Evolutionary conservation across 1,284 basidiomycete genomes (phyloP).

Genomic region (Ganoderma leucocontextum): DNA sequence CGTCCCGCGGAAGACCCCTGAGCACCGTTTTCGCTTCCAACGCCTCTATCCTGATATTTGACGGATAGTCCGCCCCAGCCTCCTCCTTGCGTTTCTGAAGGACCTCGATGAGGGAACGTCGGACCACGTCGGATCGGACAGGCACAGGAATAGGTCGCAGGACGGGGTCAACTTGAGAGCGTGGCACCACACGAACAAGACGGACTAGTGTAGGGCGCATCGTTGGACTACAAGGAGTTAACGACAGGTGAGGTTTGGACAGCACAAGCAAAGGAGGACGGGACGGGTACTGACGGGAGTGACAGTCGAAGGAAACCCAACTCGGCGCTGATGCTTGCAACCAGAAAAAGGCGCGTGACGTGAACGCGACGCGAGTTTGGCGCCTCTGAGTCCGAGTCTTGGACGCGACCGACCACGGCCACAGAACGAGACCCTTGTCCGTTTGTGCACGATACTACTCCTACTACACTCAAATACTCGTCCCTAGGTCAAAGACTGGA

Average conservation of each 20-base stretch:
- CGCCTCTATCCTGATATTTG: constrained; percentile 56
- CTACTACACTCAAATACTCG: background rate
- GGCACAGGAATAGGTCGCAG: constrained; percentile 38
- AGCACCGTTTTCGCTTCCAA: constrained; percentile 47
- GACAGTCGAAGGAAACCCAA: background rate
- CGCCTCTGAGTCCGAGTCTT: constrained; percentile 8
- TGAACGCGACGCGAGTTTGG: constrained; percentile 6
- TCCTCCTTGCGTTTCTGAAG: constrained; percentile 49
- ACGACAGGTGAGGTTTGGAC: background rate
- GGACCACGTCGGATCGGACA: constrained; percentile 40
- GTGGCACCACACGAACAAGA: constrained; percentile 52
- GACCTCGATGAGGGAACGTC: constrained; percentile 47
- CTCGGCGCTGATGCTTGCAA: background rate
- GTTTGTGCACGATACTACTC: background rate
- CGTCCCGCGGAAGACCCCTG: constrained; percentile 44
- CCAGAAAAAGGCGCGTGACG: background rate
- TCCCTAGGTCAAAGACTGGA: no score
- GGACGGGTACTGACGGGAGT: constrained; percentile 16
- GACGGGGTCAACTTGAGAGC: constrained; percentile 40
- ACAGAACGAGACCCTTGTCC: background rate
- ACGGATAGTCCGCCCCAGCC: constrained; percentile 48
- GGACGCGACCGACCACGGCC: constrained; percentile 5
- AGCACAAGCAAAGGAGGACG: background rate
- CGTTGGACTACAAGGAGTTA: background rate
- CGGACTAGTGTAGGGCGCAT: constrained; percentile 48